Evolutionary conservation across 129 eudicot species (phyloP).

Genomic region (Arctium minus): DNA sequence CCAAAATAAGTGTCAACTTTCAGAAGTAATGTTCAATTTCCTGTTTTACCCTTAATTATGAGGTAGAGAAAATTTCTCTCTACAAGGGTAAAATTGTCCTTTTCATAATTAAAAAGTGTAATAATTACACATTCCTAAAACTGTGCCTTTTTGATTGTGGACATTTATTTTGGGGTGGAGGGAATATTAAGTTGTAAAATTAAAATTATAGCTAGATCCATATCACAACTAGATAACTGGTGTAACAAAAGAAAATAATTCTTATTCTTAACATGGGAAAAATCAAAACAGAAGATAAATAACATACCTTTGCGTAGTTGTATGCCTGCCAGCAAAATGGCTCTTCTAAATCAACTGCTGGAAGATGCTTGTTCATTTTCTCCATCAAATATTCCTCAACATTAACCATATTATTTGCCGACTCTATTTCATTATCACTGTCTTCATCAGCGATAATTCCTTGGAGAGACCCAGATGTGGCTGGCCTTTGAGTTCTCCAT

Average conservation of each 20-base stretch:
- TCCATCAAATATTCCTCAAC: constrained; percentile 80
- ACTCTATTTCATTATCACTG: constrained; percentile 75
- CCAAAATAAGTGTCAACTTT: no score
- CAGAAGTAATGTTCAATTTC: no score
- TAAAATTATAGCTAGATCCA: not conserved
- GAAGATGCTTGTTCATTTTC: constrained; percentile 90
- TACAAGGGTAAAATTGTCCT: no score
- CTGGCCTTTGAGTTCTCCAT: constrained; percentile 59
- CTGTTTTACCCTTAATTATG: no score
- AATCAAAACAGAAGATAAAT: not conserved
- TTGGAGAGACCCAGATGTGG: constrained; percentile 39
- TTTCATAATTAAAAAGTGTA: no score
- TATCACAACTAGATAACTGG: not conserved
- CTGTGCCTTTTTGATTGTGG: no score
- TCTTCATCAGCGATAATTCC: constrained; percentile 68
- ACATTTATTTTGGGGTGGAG: no score
- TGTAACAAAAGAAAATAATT: not conserved
- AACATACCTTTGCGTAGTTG: constrained; percentile 76
- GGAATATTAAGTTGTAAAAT: not conserved
- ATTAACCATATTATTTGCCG: constrained; percentile 55
- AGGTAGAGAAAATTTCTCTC: no score
- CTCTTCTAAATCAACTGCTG: constrained; percentile 85
- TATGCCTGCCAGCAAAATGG: constrained; percentile 98
- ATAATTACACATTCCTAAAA: no score
- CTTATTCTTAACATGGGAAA: not conserved